Evolutionary conservation across 1,139 yeast species (phyloP), one percentile per base, ranked within the genome.

Genomic region (Pichia sp.): DNA sequence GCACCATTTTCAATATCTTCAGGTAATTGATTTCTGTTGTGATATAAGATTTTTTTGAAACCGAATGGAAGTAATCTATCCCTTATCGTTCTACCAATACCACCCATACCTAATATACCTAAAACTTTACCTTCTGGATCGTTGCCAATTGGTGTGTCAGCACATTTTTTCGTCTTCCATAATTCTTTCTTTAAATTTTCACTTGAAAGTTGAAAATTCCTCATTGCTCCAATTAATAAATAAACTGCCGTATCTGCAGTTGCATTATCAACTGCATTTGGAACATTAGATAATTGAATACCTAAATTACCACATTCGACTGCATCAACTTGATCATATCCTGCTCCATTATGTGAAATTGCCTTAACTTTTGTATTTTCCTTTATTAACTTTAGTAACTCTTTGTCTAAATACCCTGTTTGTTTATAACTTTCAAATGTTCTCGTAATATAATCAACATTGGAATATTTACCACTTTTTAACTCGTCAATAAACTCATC

Each of bases 331-430:
- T 82, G 90, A 61, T 92, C 97, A 63, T 92, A 92, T 6, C 98
- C 97, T 1, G 98, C 98, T 46, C 97, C 97, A 55, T 78, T 73
- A 64, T 87, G 95, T 55, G 85, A 72, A 23, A 92, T 70, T 12
- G 79, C 73, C 55, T 78, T 76, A 28, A 90, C 73, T 0, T 80
- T 60, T 1, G 69, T 51, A 40, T 53, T 29, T 30, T 42, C 35
- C 3, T 96, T 95, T 46, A 92, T 67, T 30, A 67, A 66, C 10
- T 63, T 57, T 23, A 82, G 74, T 53, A 90, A 64, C 55, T 87
- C 95, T 42, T 72, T 77, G 60, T 89, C 96, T 57, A 89, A 78
- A 46, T 81, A 63, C 2, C 97, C 97, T 1, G 94, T 83, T 50
- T 65, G 60, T 16, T 48, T 50, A 12, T 68, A 59, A 47, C 62